A percentile compares a stretch with the other conserved stretches of the same genome.
These are phyloP conservation scores for Eucalyptus microcorys DNA, from an alignment of 345 rosid species.

Conservation along the genomic window DNA sequence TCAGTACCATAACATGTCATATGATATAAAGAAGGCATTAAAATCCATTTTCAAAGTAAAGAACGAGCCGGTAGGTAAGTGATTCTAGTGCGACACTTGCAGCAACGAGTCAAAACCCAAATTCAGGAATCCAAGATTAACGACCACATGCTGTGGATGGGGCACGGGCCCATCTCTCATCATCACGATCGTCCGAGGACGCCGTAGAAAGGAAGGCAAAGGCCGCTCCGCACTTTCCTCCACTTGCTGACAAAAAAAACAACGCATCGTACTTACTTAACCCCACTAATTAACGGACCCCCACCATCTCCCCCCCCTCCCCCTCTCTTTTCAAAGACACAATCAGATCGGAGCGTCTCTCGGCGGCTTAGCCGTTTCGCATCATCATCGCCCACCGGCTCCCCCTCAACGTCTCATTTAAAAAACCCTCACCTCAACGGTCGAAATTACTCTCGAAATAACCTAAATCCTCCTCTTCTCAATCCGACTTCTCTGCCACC, in stretches of 20 bases:
- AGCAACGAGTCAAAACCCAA: neutral
- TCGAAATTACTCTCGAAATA: constrained; percentile 17
- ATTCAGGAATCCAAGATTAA: neutral
- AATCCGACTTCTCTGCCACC: neutral
- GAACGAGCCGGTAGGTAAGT: neutral
- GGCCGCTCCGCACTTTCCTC: neutral
- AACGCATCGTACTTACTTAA: neutral
- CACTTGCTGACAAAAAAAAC: neutral
- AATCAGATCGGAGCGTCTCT: neutral
- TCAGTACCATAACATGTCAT: rapidly evolving
- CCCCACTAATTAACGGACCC: neutral
- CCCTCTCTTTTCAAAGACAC: rapidly evolving
- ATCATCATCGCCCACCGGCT: neutral
- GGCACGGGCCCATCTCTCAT: neutral
- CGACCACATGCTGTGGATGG: neutral
- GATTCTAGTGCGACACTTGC: rapidly evolving
- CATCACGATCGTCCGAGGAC: rapidly evolving
- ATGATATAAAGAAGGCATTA: neutral
- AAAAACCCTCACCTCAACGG: constrained; percentile 51
- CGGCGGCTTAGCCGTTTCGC: neutral
- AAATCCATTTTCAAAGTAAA: neutral
- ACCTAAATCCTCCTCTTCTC: neutral
- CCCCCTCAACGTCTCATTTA: constrained; percentile 36
- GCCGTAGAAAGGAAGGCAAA: neutral
- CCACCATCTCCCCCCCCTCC: neutral